Base-by-base conservation (phyloP, 805 yeast species). In the Saccharomycopsis amapae region DNA sequence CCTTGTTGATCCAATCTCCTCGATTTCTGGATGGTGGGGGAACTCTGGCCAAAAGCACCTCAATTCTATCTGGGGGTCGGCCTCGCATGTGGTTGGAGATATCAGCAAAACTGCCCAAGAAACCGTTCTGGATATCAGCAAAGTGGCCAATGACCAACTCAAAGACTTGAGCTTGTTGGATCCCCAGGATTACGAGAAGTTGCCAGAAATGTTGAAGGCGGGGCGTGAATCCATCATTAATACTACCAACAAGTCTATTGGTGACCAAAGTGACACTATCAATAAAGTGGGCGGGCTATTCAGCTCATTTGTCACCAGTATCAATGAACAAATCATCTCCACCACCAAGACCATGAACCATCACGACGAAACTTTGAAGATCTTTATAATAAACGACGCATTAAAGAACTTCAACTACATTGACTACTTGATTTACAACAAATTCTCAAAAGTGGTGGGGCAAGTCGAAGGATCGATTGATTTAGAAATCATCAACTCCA, bases 21-120 rank as follows among this genome's bases (percentile, higher is more conserved):
- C 85, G 1, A 63, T 83, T 41, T 70, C 87, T 3, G 76, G 71
- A 32, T 84, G 94, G 93, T 82, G 88, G 87, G 73, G 76, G 2
- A 69, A 69, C 1, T 78, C 78, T 37, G 89, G 89, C 0, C 77
- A 87, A 2, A 67, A 73, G 2, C 76, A 77, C 23, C 86, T 81
- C 2, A 70, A 75, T 4, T 78, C 79, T 5, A 53, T 84, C 12
- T 82, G 88, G 87, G 84, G 78, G 9, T 70, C 80, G 10, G 80
- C 87, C 19, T 64, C 81, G 4, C 64, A 63, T 33, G 58, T 55
- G 25, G 61, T 56, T 26, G 60, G 55, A 32, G 55, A 49, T 19
- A 25, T 50, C 28, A 33, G 42, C 13, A 50, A 50, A 25, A 50
- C 53, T 2, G 53, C 53, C 2, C 53, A 50, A 23, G 40, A 18